Evolutionary conservation across 345 rosid species (phyloP), one percentile per base, ranked within the genome.

Genomic region (Carallia brachiata): DNA sequence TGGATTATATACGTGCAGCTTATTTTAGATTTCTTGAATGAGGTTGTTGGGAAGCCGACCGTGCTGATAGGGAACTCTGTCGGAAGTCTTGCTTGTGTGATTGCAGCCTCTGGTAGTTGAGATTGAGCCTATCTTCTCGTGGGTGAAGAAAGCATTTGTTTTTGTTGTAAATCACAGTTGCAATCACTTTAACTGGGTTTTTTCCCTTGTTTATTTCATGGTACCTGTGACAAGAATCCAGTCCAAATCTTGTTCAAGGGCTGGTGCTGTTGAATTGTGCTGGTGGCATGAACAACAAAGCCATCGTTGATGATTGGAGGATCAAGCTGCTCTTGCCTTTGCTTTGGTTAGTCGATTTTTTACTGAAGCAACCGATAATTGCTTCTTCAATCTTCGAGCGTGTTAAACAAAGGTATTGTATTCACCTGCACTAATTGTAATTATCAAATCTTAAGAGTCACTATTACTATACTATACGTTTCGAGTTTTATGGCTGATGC

Each of bases 231-330:
- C 13, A 78, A 89, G 97, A 85, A 65, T 64, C 88, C 18, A 70
- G 74, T 61, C 70, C 30, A 69, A 79, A 69, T 70, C 76, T 89
- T 60, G 91, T 91, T 16, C 79, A 72, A 68, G 98, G 92, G n/a
- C 86, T 93, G 47, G 98, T 83, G 66, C 81, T 93, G 62, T 70
- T 93, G 82, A 93, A 93, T 7, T 93, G 97, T 79, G 84, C 98
- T 34, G 97, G 98, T 73, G 97, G 98, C 60, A 91, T 93, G 98
- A 93, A 93, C 82, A 91, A 91, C 80, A 91, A 93, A 82, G 97
- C 97, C 1, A 79, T 91, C 67, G 90, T 93, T 71, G 94, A 93
- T 34, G 97, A 93, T 81, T 93, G 98, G 97, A 87, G 98, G 86
- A 89, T 93, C 86, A 93, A 86, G 82, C 81, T 91, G 4, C 28